Evolutionary conservation across 2,329 filamentous ascomycete species (phyloP).

Genomic region (Aspergillus niger): DNA sequence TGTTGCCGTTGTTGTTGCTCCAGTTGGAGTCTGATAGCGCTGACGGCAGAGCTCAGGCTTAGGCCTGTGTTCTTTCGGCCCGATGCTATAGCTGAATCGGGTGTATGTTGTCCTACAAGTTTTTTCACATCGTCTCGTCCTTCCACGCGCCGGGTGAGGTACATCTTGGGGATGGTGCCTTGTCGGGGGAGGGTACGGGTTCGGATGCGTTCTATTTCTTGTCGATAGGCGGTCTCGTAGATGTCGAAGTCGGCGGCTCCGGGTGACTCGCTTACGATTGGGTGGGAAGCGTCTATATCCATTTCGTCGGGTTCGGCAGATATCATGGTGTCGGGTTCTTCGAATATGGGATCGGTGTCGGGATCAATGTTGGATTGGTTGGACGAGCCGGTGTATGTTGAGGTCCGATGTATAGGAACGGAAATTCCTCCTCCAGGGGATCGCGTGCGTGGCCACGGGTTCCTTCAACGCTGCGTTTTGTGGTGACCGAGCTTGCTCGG

Average conservation of each 20-base stretch:
- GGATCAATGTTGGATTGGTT: conserved; percentile 17
- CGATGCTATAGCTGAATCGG: conserved; percentile 5
- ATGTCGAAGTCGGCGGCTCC: conserved; percentile 82
- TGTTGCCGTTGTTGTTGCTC: conserved; percentile 12
- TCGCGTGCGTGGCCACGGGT: conserved; percentile 65
- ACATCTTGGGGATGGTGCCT: conserved; percentile 58
- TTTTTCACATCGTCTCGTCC: conserved; percentile 39
- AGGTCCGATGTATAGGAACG: conserved; percentile 77
- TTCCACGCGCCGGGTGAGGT: conserved; percentile 56
- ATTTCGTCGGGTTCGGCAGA: conserved; percentile 38
- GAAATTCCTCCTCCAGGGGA: conserved; percentile 63
- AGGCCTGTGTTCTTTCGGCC: conserved; percentile 16
- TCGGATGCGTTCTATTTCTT: conserved; percentile 75
- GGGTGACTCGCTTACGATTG: conserved; percentile 77
- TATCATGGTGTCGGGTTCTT: conserved; percentile 36
- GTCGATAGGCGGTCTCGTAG: conserved; percentile 83
- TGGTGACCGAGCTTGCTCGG: conserved; percentile 33
- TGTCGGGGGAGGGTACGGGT: conserved; percentile 39
- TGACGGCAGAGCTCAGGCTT: conserved; percentile 18
- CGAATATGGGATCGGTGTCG: conserved; percentile 19
- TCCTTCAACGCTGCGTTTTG: conserved; percentile 46
- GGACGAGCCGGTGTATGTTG: conserved; percentile 42
- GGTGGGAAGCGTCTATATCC: conserved; percentile 22
- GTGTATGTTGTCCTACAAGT: conserved; percentile 32
- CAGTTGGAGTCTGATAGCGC: conserved; percentile 21